A percentile compares a stretch with the other conserved stretches of the same genome.
Evolutionary conservation across 805 yeast species (phyloP).

Genomic region (Wickerhamomyces chaumierensis): DNA sequence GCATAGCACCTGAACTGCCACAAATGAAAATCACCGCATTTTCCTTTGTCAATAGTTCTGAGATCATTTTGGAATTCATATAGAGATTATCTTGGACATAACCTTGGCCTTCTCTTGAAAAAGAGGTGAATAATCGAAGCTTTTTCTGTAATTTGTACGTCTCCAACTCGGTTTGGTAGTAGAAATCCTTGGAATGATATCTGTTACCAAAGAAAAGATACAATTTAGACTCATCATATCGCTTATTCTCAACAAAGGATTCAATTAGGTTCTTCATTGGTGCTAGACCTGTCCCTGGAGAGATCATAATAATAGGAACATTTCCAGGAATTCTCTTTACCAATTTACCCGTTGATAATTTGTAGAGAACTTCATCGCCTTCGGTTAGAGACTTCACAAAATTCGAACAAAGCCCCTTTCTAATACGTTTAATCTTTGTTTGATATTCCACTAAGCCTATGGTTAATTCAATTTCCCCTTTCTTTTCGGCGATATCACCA

Average conservation of each 20-base stretch:
- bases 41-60: conserved; percentile 38
- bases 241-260: conserved; percentile 15
- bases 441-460: conserved; percentile 80
- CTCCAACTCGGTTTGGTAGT: conserved; percentile 49
- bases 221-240: conserved; percentile 21
- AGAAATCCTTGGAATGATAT: conserved; percentile 48
- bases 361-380: conserved; percentile 42
- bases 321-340: conserved; percentile 28
- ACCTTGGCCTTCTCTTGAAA: conserved; percentile 41
- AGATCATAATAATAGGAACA: conserved; percentile 58
- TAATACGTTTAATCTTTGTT: conserved; percentile 63
- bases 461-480: conserved; percentile 50
- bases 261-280: conserved; percentile 73
- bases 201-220: conserved; percentile 72
- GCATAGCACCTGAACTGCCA: conserved; percentile 95
- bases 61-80: conserved; percentile 35
- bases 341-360: conserved; percentile 8
- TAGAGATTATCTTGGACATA: conserved; percentile 76
- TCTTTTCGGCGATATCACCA: neutral
- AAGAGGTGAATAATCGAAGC: conserved; percentile 32
- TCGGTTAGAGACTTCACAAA: conserved; percentile 46
- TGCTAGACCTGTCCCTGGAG: conserved; percentile 96
- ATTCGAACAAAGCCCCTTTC: conserved; percentile 75
- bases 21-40: conserved; percentile 69
- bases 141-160: conserved; percentile 21